Percentiles rank a stretch among this genome's conserved stretches.
These are phyloP conservation scores for Trifolium fragiferum DNA, from an alignment of 306 rosid genomes.

Conservation along the genomic window DNA sequence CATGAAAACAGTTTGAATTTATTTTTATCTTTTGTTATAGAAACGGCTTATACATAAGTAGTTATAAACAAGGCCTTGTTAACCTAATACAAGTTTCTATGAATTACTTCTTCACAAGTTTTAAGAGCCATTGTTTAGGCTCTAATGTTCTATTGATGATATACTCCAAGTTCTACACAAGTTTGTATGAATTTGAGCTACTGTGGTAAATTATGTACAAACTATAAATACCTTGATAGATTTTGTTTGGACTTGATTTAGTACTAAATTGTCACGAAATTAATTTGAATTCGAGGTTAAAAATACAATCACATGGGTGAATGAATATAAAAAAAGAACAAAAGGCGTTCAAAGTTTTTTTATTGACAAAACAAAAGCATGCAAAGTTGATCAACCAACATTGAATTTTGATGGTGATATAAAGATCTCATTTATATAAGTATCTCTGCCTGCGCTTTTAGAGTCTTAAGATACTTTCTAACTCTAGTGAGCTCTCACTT, in stretches of 20 bases:
- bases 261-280: neutral
- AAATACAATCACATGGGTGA: neutral
- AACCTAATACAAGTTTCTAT: slow-evolving; percentile 8
- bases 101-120: neutral
- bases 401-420: too few relatives aligned
- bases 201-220: slow-evolving; percentile 7
- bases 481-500: too few relatives aligned
- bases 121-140: neutral
- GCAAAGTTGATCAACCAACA: neutral
- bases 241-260: neutral
- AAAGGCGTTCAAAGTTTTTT: neutral
- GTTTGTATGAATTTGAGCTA: slow-evolving; percentile 23
- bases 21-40: too few relatives aligned
- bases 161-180: slow-evolving; percentile 11
- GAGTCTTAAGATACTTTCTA: too few relatives aligned
- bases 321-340: neutral
- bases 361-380: neutral
- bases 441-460: too few relatives aligned
- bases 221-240: neutral
- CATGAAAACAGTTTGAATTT: too few relatives aligned
- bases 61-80: too few relatives aligned
- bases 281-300: neutral
- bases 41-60: too few relatives aligned
- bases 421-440: too few relatives aligned
- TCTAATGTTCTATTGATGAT: slow-evolving; percentile 10